phyloP scores from a whole-genome alignment of 1,284 basidiomycete species.

The Phylloporus sp. region DNA sequence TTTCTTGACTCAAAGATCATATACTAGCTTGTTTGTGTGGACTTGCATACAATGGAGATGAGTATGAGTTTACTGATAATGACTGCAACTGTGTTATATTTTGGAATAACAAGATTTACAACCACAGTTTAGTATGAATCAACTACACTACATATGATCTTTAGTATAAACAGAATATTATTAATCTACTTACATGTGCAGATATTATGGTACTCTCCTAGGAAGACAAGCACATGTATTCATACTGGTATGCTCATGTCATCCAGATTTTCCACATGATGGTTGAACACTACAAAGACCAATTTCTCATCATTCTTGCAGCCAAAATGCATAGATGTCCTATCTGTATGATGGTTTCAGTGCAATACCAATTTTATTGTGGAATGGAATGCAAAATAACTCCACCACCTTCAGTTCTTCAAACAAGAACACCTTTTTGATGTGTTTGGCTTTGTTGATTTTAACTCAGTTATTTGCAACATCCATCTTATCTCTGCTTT shows the following conservation, averaged over 20 bases:
- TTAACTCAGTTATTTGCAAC: not conserved
- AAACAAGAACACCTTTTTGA: not conserved
- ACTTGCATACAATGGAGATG: not conserved
- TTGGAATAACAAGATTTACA: not conserved
- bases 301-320: not conserved
- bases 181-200: not conserved
- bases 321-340: not conserved
- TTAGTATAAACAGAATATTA: slow-evolving; percentile 23
- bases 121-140: not conserved
- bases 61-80: not conserved
- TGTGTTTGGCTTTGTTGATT: not conserved
- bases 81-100: not conserved
- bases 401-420: not conserved
- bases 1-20: not conserved
- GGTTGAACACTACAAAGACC: not conserved
- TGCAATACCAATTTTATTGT: not conserved
- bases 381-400: not conserved
- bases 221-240: not conserved
- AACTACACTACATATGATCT: slow-evolving; percentile 34
- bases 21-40: not conserved
- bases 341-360: not conserved
- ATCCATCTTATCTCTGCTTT: not conserved
- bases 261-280: not conserved
- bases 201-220: not conserved
- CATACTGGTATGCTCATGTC: not conserved